phyloP scores from a whole-genome alignment of 2,329 filamentous ascomycete species.

The Amauroascus niger region DNA sequence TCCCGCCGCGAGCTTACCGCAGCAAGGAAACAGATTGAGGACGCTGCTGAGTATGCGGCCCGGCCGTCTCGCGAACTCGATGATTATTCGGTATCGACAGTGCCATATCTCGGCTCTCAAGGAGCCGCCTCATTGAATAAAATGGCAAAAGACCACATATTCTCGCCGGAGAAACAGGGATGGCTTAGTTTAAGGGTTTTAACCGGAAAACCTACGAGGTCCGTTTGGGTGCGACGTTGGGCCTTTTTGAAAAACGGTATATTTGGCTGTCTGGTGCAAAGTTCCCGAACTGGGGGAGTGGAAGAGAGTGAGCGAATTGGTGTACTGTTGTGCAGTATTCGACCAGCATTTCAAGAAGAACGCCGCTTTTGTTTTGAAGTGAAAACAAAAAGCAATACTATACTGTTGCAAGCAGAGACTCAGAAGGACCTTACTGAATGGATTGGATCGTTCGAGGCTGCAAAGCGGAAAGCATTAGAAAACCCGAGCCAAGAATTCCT shows the following conservation, averaged over 20 bases:
- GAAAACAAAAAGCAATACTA: slow-evolving; percentile 89
- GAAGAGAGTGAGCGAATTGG: slow-evolving; percentile 95
- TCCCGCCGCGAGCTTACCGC: slow-evolving; percentile 74
- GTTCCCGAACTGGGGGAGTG: slow-evolving; percentile 67
- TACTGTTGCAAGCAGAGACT: slow-evolving; percentile 85
- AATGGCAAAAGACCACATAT: slow-evolving; percentile 34
- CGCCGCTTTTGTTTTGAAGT: slow-evolving; percentile 95
- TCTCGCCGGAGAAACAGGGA: slow-evolving; percentile 71
- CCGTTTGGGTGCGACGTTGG: slow-evolving; percentile 86
- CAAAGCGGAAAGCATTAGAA: slow-evolving; percentile 86
- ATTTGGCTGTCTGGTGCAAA: slow-evolving; percentile 87
- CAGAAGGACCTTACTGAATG: slow-evolving; percentile 88
- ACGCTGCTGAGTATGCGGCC: slow-evolving; percentile 57
- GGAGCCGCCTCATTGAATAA: slow-evolving; percentile 55
- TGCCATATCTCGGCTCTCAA: slow-evolving; percentile 68
- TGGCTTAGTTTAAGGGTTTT: slow-evolving; percentile 81
- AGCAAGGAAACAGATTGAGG: slow-evolving; percentile 73
- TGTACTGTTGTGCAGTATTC: slow-evolving; percentile 83
- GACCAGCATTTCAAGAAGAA: slow-evolving; percentile 84
- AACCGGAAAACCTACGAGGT: slow-evolving; percentile 78
- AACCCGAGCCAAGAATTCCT: slow-evolving; percentile 48
- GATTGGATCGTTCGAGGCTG: slow-evolving; percentile 86
- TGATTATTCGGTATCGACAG: slow-evolving; percentile 81
- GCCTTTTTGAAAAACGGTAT: slow-evolving; percentile 93
- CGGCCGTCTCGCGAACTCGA: slow-evolving; percentile 87